phyloP scores from a whole-genome alignment of 2,329 filamentous ascomycete genomes.

The Exophiala xenobiotica region DNA sequence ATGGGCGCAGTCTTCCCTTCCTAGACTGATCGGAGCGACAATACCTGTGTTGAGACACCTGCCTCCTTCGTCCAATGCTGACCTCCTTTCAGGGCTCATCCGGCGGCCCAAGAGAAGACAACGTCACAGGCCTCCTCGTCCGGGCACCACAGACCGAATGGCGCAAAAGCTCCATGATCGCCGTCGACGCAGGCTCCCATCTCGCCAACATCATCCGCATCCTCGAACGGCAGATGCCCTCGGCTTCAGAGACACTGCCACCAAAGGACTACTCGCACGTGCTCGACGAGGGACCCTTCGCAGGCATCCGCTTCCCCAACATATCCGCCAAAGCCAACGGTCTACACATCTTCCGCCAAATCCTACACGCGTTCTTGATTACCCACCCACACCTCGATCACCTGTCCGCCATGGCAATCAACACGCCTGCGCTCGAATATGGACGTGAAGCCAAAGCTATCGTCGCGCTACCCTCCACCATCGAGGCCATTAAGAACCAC shows the following conservation, averaged over 20 bases:
- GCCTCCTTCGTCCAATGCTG: conserved; percentile 1
- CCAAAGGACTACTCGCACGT: conserved; percentile 30
- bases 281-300: conserved; percentile 68
- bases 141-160: conserved; percentile 77
- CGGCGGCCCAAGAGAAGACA: conserved; percentile 86
- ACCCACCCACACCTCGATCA: conserved; percentile 98
- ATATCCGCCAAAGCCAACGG: conserved; percentile 73
- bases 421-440: conserved; percentile 81
- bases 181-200: conserved; percentile 92
- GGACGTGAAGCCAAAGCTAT: conserved; percentile 76
- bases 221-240: conserved; percentile 58
- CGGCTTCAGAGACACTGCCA: conserved; percentile 30
- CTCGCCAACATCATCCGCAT: conserved; percentile 81
- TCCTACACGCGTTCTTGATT: conserved; percentile 86
- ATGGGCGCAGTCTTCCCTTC: too few relatives aligned
- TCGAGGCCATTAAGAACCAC: conserved; percentile 85
- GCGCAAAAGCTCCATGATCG: conserved; percentile 77
- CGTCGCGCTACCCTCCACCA: conserved; percentile 83
- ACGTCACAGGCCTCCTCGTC: conserved; percentile 84
- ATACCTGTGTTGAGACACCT: neutral
- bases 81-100: conserved; percentile 68
- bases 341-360: conserved; percentile 70
- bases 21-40: neutral
- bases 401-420: conserved; percentile 85
- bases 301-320: conserved; percentile 70